phyloP scores from a whole-genome alignment of 1,284 basidiomycete species.

The Leccinum pachyderme region DNA sequence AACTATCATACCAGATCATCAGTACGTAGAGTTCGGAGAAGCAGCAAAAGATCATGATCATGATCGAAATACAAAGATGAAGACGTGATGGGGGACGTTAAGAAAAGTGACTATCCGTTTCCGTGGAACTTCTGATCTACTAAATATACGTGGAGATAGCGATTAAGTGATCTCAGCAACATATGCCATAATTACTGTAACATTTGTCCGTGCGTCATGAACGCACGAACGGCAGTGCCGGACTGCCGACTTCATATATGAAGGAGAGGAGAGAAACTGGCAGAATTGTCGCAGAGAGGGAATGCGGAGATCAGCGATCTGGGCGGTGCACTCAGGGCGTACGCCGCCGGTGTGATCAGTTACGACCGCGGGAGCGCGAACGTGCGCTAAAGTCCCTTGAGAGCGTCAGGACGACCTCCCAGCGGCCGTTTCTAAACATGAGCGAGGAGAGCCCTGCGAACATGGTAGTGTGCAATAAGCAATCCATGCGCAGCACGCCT shows the following conservation, averaged over 20 bases:
- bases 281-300: conserved; percentile 4
- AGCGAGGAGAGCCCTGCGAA: conserved; percentile 51
- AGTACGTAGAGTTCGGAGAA: background rate
- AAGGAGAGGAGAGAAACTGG: background rate
- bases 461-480: conserved; percentile 42
- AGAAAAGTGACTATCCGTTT: conserved; percentile 2
- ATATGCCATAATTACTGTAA: conserved; percentile 6
- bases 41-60: background rate
- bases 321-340: background rate
- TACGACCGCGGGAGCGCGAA: conserved; percentile 2
- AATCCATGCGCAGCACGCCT: conserved; percentile 49
- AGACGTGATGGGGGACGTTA: background rate
- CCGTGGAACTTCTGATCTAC: conserved; percentile 10
- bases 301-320: background rate
- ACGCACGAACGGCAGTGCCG: conserved; percentile 14
- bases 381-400: conserved; percentile 26
- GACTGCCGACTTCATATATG: conserved; percentile 2
- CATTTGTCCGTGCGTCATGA: background rate
- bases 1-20: background rate
- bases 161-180: conserved; percentile 9
- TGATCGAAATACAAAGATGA: background rate
- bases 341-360: background rate
- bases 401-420: conserved; percentile 44
- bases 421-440: conserved; percentile 35
- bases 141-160: background rate